Base-by-base conservation (phyloP, 2,329 filamentous ascomycete genomes). In the Lasiodiplodia citricola region DNA sequence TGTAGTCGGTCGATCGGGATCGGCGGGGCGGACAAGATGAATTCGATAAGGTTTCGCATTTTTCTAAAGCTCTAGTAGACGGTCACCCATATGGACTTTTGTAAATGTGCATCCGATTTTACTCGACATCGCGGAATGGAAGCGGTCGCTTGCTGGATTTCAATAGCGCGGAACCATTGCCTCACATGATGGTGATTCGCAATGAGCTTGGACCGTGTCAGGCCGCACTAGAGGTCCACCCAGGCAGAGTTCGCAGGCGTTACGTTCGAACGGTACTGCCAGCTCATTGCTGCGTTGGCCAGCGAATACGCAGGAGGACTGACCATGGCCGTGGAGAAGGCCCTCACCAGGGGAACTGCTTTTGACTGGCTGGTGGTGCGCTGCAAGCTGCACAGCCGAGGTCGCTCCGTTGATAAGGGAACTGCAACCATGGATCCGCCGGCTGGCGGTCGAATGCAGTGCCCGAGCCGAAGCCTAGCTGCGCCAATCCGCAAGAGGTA, bases 401-500 rank as follows among this genome's bases (percentile, higher is more conserved):
- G 31, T 35, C 31, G 31, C 31, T 35, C 31, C 31, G 31, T 35
- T 35, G 31, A 35, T 35, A 10, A 35, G 31, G 31, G 31, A 35
- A 35, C 31, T 35, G 38, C 38, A 41, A 28, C 10, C 51, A 28
- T 18, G 51, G 51, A 54, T 18, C 44, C 41, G 41, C 18, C 41
- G 5, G 41, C 41, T n/a, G 41, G 57, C 25, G 58, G 4, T n/a
- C 31, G 31, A 35, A 35, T 35, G 31, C 31, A 35, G 31, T 8
- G 31, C 31, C 31, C 31, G 31, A 35, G 31, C 31, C 31, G 31
- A 35, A 35, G 31, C 31, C 31, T 28, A 23, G 28, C n/a, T 57
- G 55, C 60, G 60, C 60, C 60, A 64, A 52, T 52, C 60, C 60
- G 8, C 44, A 64, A 52, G 28, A 52, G 60, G 60, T 38, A 64